These are phyloP conservation scores for Aspergillus bertholletiae DNA, from an alignment of 495 filamentous ascomycete genomes.

Conservation along the genomic window DNA sequence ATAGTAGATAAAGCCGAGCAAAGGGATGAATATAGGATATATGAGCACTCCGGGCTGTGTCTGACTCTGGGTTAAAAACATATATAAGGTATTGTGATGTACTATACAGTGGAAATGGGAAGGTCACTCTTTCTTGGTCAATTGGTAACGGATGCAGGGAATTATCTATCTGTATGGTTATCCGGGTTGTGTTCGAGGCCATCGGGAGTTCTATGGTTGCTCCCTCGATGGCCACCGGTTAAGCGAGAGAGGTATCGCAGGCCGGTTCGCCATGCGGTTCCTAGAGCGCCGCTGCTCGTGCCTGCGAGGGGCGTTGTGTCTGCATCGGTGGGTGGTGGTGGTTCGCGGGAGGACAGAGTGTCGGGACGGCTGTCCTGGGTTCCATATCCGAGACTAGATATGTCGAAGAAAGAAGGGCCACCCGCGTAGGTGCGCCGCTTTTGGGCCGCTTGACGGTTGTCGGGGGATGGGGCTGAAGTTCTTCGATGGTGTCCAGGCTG, in stretches of 20 bases:
- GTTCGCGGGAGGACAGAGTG: background rate
- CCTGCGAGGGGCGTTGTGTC: slow-evolving; percentile 24
- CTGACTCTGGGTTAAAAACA: background rate
- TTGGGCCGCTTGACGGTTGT: slow-evolving; percentile 18
- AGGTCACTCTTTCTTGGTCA: background rate
- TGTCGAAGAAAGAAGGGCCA: slow-evolving; percentile 1
- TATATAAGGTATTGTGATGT: background rate
- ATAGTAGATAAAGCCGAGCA: background rate
- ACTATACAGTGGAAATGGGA: slow-evolving; percentile 5
- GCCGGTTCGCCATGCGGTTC: slow-evolving; percentile 25
- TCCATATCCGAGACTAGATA: slow-evolving; percentile 22
- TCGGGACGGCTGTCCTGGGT: slow-evolving; percentile 20
- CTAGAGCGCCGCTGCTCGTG: slow-evolving; percentile 25
- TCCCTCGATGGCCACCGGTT: slow-evolving; percentile 21
- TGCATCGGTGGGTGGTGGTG: background rate
- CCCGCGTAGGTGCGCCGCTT: slow-evolving; percentile 13
- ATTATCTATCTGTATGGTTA: background rate
- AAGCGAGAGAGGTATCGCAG: slow-evolving; percentile 25
- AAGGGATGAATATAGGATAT: background rate
- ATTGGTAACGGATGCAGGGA: background rate
- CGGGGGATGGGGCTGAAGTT: slow-evolving; percentile 26
- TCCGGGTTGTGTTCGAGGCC: slow-evolving; percentile 9
- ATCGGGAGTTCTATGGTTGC: slow-evolving; percentile 7
- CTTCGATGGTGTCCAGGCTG: slow-evolving; percentile 17
- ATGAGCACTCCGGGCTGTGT: background rate